phyloP scores from a whole-genome alignment of 768 basidiomycete species.

The Sarcodon aspratus region DNA sequence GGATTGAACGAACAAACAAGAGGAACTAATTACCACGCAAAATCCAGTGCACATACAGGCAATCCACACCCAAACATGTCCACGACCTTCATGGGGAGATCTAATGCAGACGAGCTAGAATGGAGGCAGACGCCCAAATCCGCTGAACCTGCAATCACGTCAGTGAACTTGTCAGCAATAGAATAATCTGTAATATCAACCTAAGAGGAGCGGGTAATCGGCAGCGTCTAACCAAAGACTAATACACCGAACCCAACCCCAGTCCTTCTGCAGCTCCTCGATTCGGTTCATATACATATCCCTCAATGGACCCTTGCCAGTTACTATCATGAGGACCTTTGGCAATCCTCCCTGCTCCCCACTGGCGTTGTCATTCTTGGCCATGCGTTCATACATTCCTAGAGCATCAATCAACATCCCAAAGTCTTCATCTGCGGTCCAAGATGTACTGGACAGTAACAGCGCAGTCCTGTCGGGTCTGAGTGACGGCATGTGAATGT shows the following conservation, averaged over 20 bases:
- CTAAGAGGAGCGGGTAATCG: constrained; percentile 84
- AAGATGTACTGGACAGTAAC: constrained; percentile 86
- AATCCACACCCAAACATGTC: constrained; percentile 98
- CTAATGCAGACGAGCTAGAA: constrained; percentile 79
- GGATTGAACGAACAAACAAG: neutral
- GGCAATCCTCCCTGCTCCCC: constrained; percentile 34
- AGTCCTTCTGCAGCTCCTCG: constrained; percentile 42
- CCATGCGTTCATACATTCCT: constrained; percentile 52
- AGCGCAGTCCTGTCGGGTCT: constrained; percentile 75
- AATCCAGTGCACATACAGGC: constrained; percentile 85
- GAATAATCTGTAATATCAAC: constrained; percentile 21
- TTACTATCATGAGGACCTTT: constrained; percentile 73
- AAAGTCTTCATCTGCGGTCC: constrained; percentile 98
- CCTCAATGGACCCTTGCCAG: constrained; percentile 80
- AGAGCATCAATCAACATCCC: constrained; percentile 71
- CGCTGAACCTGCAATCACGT: constrained; percentile 56
- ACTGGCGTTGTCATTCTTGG: constrained; percentile 8
- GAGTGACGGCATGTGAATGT: constrained; percentile 29
- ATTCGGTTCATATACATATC: constrained; percentile 66
- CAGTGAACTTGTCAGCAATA: neutral
- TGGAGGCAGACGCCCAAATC: constrained; percentile 90
- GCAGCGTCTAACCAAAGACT: constrained; percentile 83
- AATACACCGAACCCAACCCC: constrained; percentile 70
- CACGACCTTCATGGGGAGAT: constrained; percentile 98
- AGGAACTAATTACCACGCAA: constrained; percentile 54